Conservation (phyloP, 2,329 filamentous ascomycete genomes). For the Atkinsonella hypoxylon region DNA sequence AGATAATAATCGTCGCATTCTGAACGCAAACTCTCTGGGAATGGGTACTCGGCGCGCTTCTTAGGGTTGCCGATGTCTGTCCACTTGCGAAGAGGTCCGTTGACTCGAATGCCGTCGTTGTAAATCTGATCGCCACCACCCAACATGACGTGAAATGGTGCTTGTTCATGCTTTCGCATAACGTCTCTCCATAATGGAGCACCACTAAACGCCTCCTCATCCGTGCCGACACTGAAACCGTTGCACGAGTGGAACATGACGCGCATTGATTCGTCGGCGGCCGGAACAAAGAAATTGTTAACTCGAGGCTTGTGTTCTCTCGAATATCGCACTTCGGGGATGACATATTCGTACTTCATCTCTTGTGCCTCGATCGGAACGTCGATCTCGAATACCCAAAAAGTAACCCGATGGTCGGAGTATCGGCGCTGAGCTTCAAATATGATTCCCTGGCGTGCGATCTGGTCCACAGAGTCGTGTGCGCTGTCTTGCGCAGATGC, state of each 20-base stretch:
- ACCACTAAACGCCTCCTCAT: slow-evolving; percentile 76
- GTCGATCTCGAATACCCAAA: slow-evolving; percentile 82
- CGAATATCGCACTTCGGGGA: slow-evolving; percentile 53
- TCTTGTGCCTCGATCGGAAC: slow-evolving; percentile 63
- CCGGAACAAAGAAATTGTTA: slow-evolving; percentile 79
- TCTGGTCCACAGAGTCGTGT: slow-evolving; percentile 12
- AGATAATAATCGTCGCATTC: slow-evolving; percentile 87
- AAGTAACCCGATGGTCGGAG: slow-evolving; percentile 61
- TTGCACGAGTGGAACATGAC: slow-evolving; percentile 99
- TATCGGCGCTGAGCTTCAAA: slow-evolving; percentile 40
- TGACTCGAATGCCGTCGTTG: slow-evolving; percentile 82
- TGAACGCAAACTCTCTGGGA: slow-evolving; percentile 65
- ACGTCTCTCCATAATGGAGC: slow-evolving; percentile 95
- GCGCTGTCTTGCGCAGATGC: slow-evolving; percentile 17
- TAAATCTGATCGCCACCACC: slow-evolving; percentile 95
- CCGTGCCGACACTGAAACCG: slow-evolving; percentile 81
- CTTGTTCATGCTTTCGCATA: slow-evolving; percentile 62
- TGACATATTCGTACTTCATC: slow-evolving; percentile 65
- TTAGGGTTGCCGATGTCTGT: slow-evolving; percentile 71
- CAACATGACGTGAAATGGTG: slow-evolving; percentile 89
- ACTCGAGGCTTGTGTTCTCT: slow-evolving; percentile 41
- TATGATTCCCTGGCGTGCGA: slow-evolving; percentile 30
- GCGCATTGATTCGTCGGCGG: slow-evolving; percentile 77
- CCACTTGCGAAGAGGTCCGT: slow-evolving; percentile 74
- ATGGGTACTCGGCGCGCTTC: slow-evolving; percentile 67